Percentiles rank a stretch among this genome's conserved stretches.
Conservation (phyloP, 2,329 filamentous ascomycete genomes). For the Diaporthe caulivora region DNA sequence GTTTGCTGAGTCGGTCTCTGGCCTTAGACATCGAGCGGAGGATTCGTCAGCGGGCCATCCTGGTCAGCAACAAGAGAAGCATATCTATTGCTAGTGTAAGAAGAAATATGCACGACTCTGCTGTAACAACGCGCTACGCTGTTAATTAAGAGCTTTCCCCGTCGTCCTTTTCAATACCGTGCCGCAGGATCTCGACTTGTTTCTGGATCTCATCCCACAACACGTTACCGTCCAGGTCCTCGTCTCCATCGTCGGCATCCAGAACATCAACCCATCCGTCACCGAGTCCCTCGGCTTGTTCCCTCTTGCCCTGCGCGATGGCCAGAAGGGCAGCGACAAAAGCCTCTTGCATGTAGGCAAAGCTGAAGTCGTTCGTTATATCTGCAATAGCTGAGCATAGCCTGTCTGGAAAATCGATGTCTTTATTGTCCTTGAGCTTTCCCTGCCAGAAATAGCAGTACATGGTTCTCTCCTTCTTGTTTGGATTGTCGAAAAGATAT, state of each 20-base stretch:
- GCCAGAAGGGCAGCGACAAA: slow-evolving; percentile 74
- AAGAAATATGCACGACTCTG: background rate
- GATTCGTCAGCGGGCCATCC: too few species aligned
- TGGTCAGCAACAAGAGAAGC: background rate
- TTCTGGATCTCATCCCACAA: slow-evolving; percentile 74
- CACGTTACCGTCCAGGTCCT: slow-evolving; percentile 62
- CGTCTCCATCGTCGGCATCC: slow-evolving; percentile 48
- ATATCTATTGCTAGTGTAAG: background rate
- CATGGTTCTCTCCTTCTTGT: slow-evolving; percentile 63
- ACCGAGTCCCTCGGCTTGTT: slow-evolving; percentile 41
- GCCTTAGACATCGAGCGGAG: background rate
- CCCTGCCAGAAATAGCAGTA: slow-evolving; percentile 75
- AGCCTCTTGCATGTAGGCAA: slow-evolving; percentile 78
- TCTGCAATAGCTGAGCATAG: slow-evolving; percentile 70
- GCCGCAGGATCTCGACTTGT: slow-evolving; percentile 70
- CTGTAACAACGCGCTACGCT: background rate
- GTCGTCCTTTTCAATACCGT: slow-evolving; percentile 64
- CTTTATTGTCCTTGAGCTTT: slow-evolving; percentile 67
- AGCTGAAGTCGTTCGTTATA: slow-evolving; percentile 75
- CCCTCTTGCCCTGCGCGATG: slow-evolving; percentile 58
- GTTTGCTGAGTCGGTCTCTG: background rate
- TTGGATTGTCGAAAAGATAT: slow-evolving; percentile 72
- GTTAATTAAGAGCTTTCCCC: slow-evolving; percentile 5
- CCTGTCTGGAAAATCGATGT: slow-evolving; percentile 70
- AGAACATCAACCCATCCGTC: slow-evolving; percentile 55